A percentile compares a stretch with the other conserved stretches of the same genome.
Evolutionary conservation across 352 stramenopile genomes (phyloP).

Genomic region (Globisporangium sylvaticum): DNA sequence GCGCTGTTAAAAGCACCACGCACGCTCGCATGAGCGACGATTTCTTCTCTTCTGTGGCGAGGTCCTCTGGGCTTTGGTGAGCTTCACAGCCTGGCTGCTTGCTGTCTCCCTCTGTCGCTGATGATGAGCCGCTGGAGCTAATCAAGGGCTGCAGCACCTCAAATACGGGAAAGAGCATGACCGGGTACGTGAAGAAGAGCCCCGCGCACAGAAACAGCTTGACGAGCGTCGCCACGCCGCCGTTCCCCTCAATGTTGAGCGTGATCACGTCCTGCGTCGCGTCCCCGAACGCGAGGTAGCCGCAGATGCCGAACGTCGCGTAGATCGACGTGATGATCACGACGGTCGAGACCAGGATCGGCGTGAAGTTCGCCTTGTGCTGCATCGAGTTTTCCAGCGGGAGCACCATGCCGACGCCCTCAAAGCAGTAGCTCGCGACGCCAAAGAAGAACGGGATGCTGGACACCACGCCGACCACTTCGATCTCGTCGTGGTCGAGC

Average conservation of each 20-base stretch:
- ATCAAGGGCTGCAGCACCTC: slow-evolving; percentile 55
- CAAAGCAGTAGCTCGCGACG: slow-evolving; percentile 89
- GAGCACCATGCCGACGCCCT: slow-evolving; percentile 88
- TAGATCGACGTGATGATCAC: slow-evolving; percentile 86
- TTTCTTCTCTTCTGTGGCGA: slow-evolving; percentile 22
- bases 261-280: slow-evolving; percentile 86
- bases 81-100: neutral
- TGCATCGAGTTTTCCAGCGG: slow-evolving; percentile 86
- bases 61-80: neutral
- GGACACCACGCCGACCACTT: slow-evolving; percentile 54
- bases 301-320: slow-evolving; percentile 80
- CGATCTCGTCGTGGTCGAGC: slow-evolving; percentile 39
- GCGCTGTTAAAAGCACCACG: slow-evolving; percentile 73
- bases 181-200: slow-evolving; percentile 90
- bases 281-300: slow-evolving; percentile 84
- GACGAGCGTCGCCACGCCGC: slow-evolving; percentile 67
- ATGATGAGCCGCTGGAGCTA: slow-evolving; percentile 20
- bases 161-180: slow-evolving; percentile 93
- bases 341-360: slow-evolving; percentile 66
- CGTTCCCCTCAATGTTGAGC: slow-evolving; percentile 73
- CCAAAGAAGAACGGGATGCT: slow-evolving; percentile 86
- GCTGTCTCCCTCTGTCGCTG: slow-evolving; percentile 7
- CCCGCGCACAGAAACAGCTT: slow-evolving; percentile 85
- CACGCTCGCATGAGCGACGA: slow-evolving; percentile 37
- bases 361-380: slow-evolving; percentile 69